Evolutionary conservation across 257 asterid genomes (phyloP).

Genomic region (Penstemon barbatus): DNA sequence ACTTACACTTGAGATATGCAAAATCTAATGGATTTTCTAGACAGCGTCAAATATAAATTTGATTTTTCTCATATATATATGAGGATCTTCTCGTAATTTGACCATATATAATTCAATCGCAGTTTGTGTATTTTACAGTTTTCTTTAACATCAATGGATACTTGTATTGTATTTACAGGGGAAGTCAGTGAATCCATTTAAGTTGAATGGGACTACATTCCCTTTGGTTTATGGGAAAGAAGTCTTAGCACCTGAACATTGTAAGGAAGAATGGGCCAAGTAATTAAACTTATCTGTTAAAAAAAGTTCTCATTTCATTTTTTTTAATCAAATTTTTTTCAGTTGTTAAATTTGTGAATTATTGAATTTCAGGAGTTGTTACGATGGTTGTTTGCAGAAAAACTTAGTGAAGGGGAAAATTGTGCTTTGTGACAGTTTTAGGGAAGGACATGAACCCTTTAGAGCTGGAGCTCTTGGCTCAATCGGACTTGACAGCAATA

Average conservation of each 20-base stretch:
- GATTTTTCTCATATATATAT: no score
- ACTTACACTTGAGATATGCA: no score
- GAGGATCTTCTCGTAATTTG: no score
- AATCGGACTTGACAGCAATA: background rate
- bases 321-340: background rate
- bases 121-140: no score
- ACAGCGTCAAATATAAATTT: no score
- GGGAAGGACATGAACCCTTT: background rate
- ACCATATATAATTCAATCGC: no score
- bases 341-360: background rate
- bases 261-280: background rate
- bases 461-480: constrained; percentile 23
- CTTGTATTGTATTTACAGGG: constrained; percentile 13
- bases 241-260: background rate
- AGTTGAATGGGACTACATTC: constrained; percentile 15
- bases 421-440: constrained; percentile 17
- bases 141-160: no score
- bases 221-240: constrained; percentile 27
- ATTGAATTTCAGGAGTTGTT: constrained; percentile 14
- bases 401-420: constrained; percentile 31
- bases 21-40: no score
- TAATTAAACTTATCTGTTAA: background rate
- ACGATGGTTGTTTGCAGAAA: background rate
- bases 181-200: constrained; percentile 24
- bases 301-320: background rate